phyloP scores from a whole-genome alignment of 2,329 filamentous ascomycete genomes.

The Aureobasidium subglaciale region DNA sequence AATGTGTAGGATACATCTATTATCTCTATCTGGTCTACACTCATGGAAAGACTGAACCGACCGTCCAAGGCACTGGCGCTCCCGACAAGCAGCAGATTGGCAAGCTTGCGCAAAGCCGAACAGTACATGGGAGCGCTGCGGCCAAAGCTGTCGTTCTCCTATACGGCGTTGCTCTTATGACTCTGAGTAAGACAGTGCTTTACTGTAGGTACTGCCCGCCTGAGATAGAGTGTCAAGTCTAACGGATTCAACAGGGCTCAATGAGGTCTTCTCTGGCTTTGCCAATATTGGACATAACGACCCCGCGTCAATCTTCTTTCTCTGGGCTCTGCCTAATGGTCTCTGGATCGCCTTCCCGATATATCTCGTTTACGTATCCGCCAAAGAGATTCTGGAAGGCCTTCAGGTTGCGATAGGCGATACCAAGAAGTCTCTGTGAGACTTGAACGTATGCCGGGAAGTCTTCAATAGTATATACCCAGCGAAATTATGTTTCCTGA shows the following conservation, averaged over 20 bases:
- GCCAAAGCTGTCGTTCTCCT: slow-evolving; percentile 51
- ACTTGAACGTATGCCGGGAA: no score
- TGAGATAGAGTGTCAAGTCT: neutral
- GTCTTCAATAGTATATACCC: no score
- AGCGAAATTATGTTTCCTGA: no score
- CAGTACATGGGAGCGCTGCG: slow-evolving; percentile 45
- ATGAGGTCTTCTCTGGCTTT: slow-evolving; percentile 55
- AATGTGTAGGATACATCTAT: slow-evolving; percentile 57
- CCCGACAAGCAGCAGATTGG: slow-evolving; percentile 36
- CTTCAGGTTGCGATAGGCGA: slow-evolving; percentile 40
- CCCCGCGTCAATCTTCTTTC: slow-evolving; percentile 42
- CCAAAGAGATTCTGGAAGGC: slow-evolving; percentile 54
- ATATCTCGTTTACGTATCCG: slow-evolving; percentile 56
- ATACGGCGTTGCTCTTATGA: slow-evolving; percentile 55
- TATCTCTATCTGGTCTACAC: slow-evolving; percentile 52
- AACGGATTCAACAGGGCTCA: slow-evolving; percentile 29
- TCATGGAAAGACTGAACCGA: slow-evolving; percentile 28
- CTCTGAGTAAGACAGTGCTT: slow-evolving; percentile 59
- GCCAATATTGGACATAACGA: slow-evolving; percentile 57
- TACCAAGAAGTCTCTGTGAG: slow-evolving; percentile 20
- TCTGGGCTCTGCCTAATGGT: slow-evolving; percentile 59
- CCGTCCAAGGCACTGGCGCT: slow-evolving; percentile 32
- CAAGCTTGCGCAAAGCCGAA: slow-evolving; percentile 42
- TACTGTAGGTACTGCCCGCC: slow-evolving; percentile 45
- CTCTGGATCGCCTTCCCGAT: slow-evolving; percentile 50